phyloP scores from a whole-genome alignment of 179 eudicot genomes.

The Amaranthus tricolor region DNA sequence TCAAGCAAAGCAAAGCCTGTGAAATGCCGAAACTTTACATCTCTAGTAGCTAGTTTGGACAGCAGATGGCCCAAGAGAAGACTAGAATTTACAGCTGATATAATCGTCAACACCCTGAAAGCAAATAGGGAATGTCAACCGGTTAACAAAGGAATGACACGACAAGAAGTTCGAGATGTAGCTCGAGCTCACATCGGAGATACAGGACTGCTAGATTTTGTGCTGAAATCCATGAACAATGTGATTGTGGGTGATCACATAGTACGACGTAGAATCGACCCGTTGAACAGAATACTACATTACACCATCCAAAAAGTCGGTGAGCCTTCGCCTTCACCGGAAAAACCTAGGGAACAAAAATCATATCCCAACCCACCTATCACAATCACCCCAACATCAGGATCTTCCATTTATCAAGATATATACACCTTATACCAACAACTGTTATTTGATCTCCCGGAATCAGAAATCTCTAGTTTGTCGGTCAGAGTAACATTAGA shows the following conservation, averaged over 20 bases:
- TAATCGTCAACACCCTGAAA: conserved; percentile 66
- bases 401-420: conserved; percentile 45
- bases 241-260: conserved; percentile 58
- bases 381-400: conserved; percentile 12
- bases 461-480: conserved; percentile 32
- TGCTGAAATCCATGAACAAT: conserved; percentile 71
- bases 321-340: conserved; percentile 15
- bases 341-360: conserved; percentile 17
- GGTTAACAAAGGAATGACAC: conserved; percentile 48
- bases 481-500: conserved; percentile 51
- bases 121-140: conserved; percentile 38
- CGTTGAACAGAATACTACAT: conserved; percentile 45
- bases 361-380: conserved; percentile 4
- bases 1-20: conserved; percentile 32
- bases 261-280: conserved; percentile 55
- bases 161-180: conserved; percentile 86
- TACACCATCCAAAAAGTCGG: conserved; percentile 52
- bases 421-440: conserved; percentile 42
- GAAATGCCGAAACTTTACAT: conserved; percentile 50
- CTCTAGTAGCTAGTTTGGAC: conserved; percentile 55
- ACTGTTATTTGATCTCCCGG: conserved; percentile 37
- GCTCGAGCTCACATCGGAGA: conserved; percentile 81
- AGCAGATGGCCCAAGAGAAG: conserved; percentile 76
- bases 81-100: conserved; percentile 63
- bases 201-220: conserved; percentile 85